These are phyloP conservation scores for Hibiscus tridactylites DNA, from an alignment of 345 rosid species.

Conservation along the genomic window DNA sequence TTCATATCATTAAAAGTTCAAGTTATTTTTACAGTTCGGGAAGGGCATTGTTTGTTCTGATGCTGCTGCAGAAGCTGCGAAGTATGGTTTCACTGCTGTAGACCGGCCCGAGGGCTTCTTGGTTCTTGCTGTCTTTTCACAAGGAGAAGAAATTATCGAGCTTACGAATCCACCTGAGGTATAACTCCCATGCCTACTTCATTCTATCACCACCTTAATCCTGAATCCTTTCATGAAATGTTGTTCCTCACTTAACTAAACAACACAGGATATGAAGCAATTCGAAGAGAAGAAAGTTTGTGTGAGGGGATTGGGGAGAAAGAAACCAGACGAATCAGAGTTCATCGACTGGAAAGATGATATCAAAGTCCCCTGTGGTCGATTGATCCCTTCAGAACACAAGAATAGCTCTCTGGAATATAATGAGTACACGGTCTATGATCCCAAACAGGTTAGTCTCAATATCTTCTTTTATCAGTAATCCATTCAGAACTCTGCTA, in stretches of 20 bases:
- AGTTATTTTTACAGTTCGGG: slow-evolving; percentile 41
- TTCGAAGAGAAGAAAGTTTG: slow-evolving; percentile 55
- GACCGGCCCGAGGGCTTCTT: slow-evolving; percentile 79
- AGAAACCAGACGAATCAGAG: slow-evolving; percentile 64
- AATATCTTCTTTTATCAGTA: not conserved
- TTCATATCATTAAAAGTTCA: not conserved
- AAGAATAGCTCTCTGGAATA: slow-evolving; percentile 63
- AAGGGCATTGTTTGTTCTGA: slow-evolving; percentile 76
- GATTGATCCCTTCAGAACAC: slow-evolving; percentile 47
- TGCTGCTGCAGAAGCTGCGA: slow-evolving; percentile 81
- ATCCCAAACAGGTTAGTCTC: slow-evolving; percentile 52
- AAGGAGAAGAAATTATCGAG: slow-evolving; percentile 44
- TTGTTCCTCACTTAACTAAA: not conserved
- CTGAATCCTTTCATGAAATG: no score
- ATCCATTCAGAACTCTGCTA: not conserved
- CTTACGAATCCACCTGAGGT: slow-evolving; percentile 49
- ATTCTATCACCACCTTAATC: not conserved
- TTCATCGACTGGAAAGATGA: slow-evolving; percentile 53
- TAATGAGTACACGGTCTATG: slow-evolving; percentile 74
- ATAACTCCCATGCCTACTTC: not conserved
- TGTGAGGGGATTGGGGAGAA: slow-evolving; percentile 69
- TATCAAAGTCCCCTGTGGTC: slow-evolving; percentile 71
- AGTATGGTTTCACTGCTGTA: slow-evolving; percentile 59
- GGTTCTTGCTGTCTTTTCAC: slow-evolving; percentile 51
- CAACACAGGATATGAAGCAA: slow-evolving; percentile 37